Base-by-base conservation (phyloP, 805 yeast genomes). In the Torulaspora gathmanii region DNA sequence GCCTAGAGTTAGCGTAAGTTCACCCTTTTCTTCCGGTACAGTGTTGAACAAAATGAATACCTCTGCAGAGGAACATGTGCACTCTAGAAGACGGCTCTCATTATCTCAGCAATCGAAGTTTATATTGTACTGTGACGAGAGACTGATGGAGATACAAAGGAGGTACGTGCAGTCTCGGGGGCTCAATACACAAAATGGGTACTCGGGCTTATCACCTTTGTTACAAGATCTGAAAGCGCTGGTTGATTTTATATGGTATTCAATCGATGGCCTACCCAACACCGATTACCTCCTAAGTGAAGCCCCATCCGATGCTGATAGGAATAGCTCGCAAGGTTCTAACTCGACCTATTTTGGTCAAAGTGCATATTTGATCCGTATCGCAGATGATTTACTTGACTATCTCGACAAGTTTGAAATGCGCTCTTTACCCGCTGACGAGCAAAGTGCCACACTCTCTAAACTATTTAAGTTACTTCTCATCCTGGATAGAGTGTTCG, bases 371-470 rank as follows among this genome's bases (percentile, higher is more conserved):
- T 62, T 83, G 13, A 67, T 86, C 19, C 72, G 73, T 33, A 71
- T 85, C 2, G 76, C 86, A 39, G 87, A 84, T 40, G 89, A 83
- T 50, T 56, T 83, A 23, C 72, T 79, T 38, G 90, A 83, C 51
- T 83, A 76, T 53, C 52, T 81, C 7, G 72, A 68, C 11, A 79
- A 73, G 51, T 69, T 69, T 50, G 51, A 69, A 37, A 49, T 70
- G 44, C 30, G 53, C 44, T 28, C 45, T 13, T 40, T 52, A 22
- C 37, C 52, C 5, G 39, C 41, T 3, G 56, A 54, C 6, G 57
- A 56, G 5, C 51, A 52, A 51, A 49, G 58, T 42, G 57, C 60
- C 44, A 55, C 68, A 25, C 50, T 70, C 27, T 37, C 71, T 28
- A 56, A 69, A 56, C 48, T 77, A 34, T 63, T 75, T 30, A 64